Conservation (phyloP, 306 rosid species). For the Quercus aquifolioides region DNA sequence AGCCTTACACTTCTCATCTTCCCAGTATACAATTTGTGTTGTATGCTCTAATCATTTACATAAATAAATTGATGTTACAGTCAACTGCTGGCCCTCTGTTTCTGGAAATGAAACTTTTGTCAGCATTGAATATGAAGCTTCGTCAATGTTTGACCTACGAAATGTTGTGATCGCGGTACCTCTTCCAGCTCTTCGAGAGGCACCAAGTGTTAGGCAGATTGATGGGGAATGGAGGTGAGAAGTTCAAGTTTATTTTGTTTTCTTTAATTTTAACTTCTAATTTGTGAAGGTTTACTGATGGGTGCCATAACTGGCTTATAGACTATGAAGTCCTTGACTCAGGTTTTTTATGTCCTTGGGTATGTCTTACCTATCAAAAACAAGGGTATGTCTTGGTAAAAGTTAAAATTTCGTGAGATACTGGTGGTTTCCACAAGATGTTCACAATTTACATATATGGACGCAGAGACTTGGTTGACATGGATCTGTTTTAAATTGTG, state of each 20-base stretch:
- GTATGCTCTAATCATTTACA: constrained; percentile 10
- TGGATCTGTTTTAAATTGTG: neutral
- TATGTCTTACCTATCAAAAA: neutral
- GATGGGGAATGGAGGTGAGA: constrained; percentile 91
- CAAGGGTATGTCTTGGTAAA: neutral
- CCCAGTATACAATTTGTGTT: constrained; percentile 9
- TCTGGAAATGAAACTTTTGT: constrained; percentile 97
- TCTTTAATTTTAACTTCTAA: neutral
- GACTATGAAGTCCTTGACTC: neutral
- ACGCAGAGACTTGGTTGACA: neutral
- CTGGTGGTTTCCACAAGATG: neutral
- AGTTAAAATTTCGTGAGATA: neutral
- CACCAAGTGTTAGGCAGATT: constrained; percentile 79
- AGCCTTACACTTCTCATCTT: neutral
- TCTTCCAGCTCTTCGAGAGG: constrained; percentile 93
- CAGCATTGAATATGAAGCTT: constrained; percentile 92
- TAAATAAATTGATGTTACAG: constrained; percentile 46
- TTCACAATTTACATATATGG: neutral
- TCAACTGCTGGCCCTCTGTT: constrained; percentile 98
- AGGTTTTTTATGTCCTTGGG: neutral
- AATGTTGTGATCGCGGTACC: constrained; percentile 83
- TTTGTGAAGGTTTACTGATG: neutral
- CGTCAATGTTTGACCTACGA: constrained; percentile 74
- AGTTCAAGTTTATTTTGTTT: neutral
- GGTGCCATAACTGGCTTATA: neutral